A percentile compares a stretch with the other conserved stretches of the same genome.
These are phyloP conservation scores for Fraxinus sp. DNA, from an alignment of 305 asterid genomes.

Conservation along the genomic window DNA sequence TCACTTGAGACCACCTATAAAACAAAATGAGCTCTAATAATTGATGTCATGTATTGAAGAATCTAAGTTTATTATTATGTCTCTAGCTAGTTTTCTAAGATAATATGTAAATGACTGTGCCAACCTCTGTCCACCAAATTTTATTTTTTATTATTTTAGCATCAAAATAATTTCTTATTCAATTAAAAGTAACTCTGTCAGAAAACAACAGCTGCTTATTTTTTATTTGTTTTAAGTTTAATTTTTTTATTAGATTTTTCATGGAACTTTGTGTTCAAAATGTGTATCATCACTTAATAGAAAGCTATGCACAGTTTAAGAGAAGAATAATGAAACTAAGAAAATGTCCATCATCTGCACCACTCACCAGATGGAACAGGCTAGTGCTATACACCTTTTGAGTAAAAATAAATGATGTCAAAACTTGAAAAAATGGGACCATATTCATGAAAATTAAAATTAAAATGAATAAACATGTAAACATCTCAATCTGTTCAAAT, in stretches of 20 bases:
- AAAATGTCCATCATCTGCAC: slow-evolving; percentile 7
- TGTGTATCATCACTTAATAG: slow-evolving; percentile 24
- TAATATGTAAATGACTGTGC: slow-evolving; percentile 14
- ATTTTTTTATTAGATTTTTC: slow-evolving; percentile 13
- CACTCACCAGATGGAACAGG: slow-evolving; percentile 15
- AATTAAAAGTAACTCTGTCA: background rate
- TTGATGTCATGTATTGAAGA: slow-evolving; percentile 35
- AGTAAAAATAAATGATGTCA: slow-evolving; percentile 38
- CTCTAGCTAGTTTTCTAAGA: slow-evolving; percentile 23
- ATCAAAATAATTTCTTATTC: background rate
- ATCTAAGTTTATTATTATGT: slow-evolving; percentile 35
- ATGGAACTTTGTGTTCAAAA: slow-evolving; percentile 23
- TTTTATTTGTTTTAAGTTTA: background rate
- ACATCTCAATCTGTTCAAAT: background rate
- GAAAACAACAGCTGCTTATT: background rate
- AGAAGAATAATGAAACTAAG: slow-evolving; percentile 12
- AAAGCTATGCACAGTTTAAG: slow-evolving; percentile 5
- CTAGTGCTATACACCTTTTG: slow-evolving; percentile 36
- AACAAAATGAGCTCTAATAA: slow-evolving; percentile 55
- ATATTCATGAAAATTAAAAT: background rate
- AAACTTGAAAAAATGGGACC: slow-evolving; percentile 24
- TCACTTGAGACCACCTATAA: slow-evolving; percentile 53
- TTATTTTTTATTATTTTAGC: background rate
- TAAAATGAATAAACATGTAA: background rate
- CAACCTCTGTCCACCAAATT: background rate